Evolutionary conservation across 2,329 filamentous ascomycete genomes (phyloP), one percentile per base, ranked within the genome.

Genomic region (Fusarium concolor): DNA sequence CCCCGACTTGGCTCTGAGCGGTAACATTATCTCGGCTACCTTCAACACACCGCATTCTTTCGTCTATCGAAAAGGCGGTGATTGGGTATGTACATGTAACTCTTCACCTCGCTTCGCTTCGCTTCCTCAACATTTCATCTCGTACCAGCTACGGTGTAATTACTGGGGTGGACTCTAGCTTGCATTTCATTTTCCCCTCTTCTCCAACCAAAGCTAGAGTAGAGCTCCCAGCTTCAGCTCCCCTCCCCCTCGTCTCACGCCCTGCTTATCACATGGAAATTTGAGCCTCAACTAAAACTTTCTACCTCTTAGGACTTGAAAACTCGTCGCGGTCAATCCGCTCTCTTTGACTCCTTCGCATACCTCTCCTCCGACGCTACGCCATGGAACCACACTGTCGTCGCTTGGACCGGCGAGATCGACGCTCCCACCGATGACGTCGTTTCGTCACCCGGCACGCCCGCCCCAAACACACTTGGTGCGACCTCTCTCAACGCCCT

Each of bases 331-430:
- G 95, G 95, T 56, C 95, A 94, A 60, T 97, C 95, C 14, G 94
- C 95, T 17, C 86, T 98, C 33, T 96, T 96, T 80, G 94, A 97
- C 78, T 94, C 94, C 11, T 94, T 98, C 75, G 88, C 90, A 56
- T 90, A 96, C 79, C 88, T 98, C 43, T 92, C 94, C 5, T 96
- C 94, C n/a, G 85, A 91, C 56, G 86, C 91, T 42, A 90, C 91
- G 3, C 89, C 91, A 20, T 98, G 94, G 94, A 93, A 94, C 73
- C 95, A 97, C 81, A 96, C 90, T 1, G 87, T 97, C 8, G 92
- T 98, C 53, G 94, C 93, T 44, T 98, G 95, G 95, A 97, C 95
- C 5, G 95, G 95, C 60, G 95, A 98, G 78, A 91, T 95, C 61
- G 87, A 90, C 58, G 81, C 79, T 6, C 80, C 83, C 4, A 65